Conservation (phyloP, 2,329 filamentous ascomycete genomes). For the Trichoderma sp. region DNA sequence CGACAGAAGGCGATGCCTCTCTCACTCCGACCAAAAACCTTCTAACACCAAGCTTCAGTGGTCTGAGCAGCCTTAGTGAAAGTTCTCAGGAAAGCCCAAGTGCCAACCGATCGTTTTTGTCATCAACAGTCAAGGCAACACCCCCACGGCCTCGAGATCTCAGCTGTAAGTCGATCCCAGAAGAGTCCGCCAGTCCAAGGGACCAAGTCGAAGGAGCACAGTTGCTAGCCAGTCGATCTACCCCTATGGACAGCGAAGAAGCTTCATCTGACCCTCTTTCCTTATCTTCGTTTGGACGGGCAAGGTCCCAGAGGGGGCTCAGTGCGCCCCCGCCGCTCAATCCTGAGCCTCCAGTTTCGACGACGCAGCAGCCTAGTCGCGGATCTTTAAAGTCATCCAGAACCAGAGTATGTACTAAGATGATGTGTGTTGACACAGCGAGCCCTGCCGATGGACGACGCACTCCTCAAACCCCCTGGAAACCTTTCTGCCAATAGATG, state of each 20-base stretch:
- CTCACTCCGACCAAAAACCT: conserved; percentile 87
- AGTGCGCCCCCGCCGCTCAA: conserved; percentile 39
- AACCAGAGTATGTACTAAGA: conserved; percentile 53
- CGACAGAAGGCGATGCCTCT: conserved; percentile 65
- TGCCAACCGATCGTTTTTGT: conserved; percentile 46
- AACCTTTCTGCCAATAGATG: conserved; percentile 71
- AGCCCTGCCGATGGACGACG: conserved; percentile 61
- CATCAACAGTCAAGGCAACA: conserved; percentile 43
- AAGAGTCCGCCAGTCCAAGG: conserved; percentile 21
- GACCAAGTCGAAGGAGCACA: conserved; percentile 24
- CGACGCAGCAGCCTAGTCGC: conserved; percentile 17
- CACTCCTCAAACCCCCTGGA: conserved; percentile 78
- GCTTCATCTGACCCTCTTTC: conserved; percentile 37
- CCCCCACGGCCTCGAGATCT: conserved; percentile 41
- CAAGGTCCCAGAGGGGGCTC: conserved; percentile 34
- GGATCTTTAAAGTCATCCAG: conserved; percentile 30
- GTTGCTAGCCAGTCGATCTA: conserved; percentile 27
- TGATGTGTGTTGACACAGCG: conserved; percentile 51
- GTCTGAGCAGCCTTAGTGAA: conserved; percentile 41
- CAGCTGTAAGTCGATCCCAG: conserved; percentile 47
- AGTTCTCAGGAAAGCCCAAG: conserved; percentile 50
- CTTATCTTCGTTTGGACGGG: conserved; percentile 42
- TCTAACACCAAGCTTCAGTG: conserved; percentile 45
- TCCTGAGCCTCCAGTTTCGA: conserved; percentile 29
- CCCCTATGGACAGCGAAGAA: conserved; percentile 36